phyloP scores from a whole-genome alignment of 371 early-diverging fungal genomes.

The Apophysomyces variabilis region DNA sequence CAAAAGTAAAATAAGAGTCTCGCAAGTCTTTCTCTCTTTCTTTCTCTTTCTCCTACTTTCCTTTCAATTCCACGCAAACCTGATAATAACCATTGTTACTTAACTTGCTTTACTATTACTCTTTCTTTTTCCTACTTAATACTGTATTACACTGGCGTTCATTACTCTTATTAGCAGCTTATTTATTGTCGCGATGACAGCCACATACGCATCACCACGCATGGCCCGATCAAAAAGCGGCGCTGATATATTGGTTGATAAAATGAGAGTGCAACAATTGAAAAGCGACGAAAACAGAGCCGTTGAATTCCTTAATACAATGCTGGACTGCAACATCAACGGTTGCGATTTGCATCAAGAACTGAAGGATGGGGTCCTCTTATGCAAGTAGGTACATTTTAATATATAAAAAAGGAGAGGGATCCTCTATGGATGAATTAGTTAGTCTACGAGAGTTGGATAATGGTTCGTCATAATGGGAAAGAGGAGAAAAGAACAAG shows the following conservation, averaged over 20 bases:
- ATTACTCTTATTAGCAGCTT: conserved; percentile 3
- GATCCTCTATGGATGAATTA: background rate
- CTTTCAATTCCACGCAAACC: background rate
- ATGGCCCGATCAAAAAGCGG: conserved; percentile 21
- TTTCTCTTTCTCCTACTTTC: conserved; percentile 1
- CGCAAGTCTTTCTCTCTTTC: conserved; percentile 1
- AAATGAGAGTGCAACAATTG: conserved; percentile 27
- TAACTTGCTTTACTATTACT: background rate
- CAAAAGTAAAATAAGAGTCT: conserved; percentile 12
- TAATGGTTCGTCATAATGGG: conserved; percentile 1
- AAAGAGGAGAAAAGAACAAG: background rate
- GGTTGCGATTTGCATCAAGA: conserved; percentile 56
- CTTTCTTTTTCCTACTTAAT: background rate
- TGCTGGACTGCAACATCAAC: conserved; percentile 18
- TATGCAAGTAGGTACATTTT: conserved; percentile 68
- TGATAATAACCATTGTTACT: background rate
- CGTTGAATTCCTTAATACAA: conserved; percentile 33
- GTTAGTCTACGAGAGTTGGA: background rate
- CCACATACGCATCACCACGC: conserved; percentile 11
- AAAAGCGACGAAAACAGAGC: conserved; percentile 31
- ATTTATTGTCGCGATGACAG: background rate
- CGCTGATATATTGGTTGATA: conserved; percentile 17
- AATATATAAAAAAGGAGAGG: conserved; percentile 5
- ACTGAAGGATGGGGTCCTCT: conserved; percentile 78
- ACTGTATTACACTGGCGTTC: background rate